A percentile compares a stretch with the other conserved stretches of the same genome.
These are phyloP conservation scores for Mucor irregularis DNA, from an alignment of 371 early-diverging fungal species.

Conservation along the genomic window DNA sequence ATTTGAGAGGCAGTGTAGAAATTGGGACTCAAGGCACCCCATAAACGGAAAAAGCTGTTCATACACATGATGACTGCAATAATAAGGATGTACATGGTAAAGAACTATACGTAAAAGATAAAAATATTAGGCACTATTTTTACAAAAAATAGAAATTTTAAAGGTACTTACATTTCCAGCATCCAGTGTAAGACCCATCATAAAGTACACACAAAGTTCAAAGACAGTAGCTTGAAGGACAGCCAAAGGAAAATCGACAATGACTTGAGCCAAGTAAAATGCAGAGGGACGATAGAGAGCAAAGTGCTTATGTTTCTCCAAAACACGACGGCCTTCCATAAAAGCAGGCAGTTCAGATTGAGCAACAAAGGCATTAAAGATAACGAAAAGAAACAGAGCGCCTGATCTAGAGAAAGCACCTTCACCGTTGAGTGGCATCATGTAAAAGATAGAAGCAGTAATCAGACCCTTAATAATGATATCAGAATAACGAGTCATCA, in stretches of 20 bases:
- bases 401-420: slow-evolving; percentile 79
- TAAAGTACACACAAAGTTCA: slow-evolving; percentile 55
- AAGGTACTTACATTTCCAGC: slow-evolving; percentile 52
- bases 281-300: slow-evolving; percentile 70
- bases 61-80: slow-evolving; percentile 51
- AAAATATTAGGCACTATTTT: background rate
- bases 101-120: slow-evolving; percentile 23
- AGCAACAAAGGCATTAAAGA: slow-evolving; percentile 62
- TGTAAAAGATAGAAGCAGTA: slow-evolving; percentile 68
- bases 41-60: slow-evolving; percentile 44
- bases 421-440: slow-evolving; percentile 47
- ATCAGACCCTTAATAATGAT: slow-evolving; percentile 66
- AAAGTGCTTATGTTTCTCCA: slow-evolving; percentile 68
- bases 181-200: slow-evolving; percentile 50
- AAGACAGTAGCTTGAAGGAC: slow-evolving; percentile 41
- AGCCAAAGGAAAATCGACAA: slow-evolving; percentile 47
- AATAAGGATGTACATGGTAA: slow-evolving; percentile 53
- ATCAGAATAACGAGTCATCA: slow-evolving; percentile 59
- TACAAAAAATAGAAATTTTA: too few relatives aligned
- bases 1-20: slow-evolving; percentile 58
- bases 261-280: slow-evolving; percentile 60
- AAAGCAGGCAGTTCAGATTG: slow-evolving; percentile 58
- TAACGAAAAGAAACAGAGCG: slow-evolving; percentile 58
- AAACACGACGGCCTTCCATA: slow-evolving; percentile 63
- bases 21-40: slow-evolving; percentile 51